Base-by-base conservation (phyloP, 2,329 filamentous ascomycete genomes). In the Aspergillus bombycis region DNA sequence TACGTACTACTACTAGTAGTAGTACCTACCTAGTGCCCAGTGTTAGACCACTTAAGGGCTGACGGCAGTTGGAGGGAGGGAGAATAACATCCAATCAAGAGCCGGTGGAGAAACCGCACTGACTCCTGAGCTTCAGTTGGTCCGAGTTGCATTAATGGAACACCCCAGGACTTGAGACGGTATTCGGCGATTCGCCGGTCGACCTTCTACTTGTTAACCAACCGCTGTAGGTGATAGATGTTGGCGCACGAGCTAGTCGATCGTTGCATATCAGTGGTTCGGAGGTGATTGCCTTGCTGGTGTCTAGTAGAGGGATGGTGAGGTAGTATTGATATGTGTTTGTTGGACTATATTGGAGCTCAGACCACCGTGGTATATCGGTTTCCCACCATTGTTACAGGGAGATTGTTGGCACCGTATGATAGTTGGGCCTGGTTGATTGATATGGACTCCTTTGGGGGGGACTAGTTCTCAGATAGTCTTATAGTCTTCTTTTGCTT, bases 171-270 rank as follows among this genome's bases (percentile, higher is more conserved):
- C 5, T 21, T 19, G 2, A 14, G 12, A 26, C 38, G n/a, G n/a
- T 12, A 38, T 38, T 38, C 32, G n/a, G 52, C 21, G 34, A 55
- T 55, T 55, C 52, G 52, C 32, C 21, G 32, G 52, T 55, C 19
- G 30, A 14, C 4, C 26, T 26, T 23, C 21, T 14, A 19, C 16
- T 9, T 3, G 2, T 9, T 9, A 55, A 38, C 28, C 28, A 32
- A 32, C 16, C 48, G 28, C 28, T 26, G 21, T 38, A 32, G 1
- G n/a, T 26, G 52, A 55, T 38, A 23, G 28, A n/a, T 52, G 48
- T 32, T 38, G 52, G 52, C 32, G 32, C 52, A 55, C 52, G 52
- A 55, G 52, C 52, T 32, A 38, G 52, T 55, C 34, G 52, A 55
- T 55, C 52, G 7, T 38, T 38, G 52, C 12, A 55, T 38, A 55